Conservation (phyloP, 139 green algal species). For the Closterium sp. region DNA sequence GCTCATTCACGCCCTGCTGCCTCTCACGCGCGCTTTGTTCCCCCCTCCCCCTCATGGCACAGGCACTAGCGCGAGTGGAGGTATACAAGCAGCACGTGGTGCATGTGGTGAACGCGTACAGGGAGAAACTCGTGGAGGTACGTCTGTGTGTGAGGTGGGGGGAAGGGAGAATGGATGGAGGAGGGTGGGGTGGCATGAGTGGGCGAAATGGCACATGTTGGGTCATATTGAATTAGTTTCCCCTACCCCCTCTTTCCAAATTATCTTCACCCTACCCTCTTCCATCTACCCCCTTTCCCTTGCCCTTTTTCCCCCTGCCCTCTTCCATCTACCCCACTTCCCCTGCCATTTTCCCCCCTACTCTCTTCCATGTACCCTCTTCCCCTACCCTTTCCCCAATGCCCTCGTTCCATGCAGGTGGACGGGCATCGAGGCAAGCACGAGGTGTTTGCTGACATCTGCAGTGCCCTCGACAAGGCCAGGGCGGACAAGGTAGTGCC, state of each 20-base stretch:
- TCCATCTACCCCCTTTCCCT: not conserved
- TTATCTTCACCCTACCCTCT: not conserved
- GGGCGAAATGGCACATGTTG: too few relatives aligned
- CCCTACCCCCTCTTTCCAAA: too few relatives aligned
- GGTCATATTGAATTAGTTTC: too few relatives aligned
- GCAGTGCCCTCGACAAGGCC: not conserved
- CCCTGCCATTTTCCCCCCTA: not conserved
- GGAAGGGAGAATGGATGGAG: not conserved
- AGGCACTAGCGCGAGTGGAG: not conserved
- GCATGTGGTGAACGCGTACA: not conserved
- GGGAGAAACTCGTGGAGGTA: not conserved
- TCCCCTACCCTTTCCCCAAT: not conserved
- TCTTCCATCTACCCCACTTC: not conserved
- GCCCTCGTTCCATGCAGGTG: conserved; percentile 16
- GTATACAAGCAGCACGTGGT: not conserved
- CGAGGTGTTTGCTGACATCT: conserved; percentile 40
- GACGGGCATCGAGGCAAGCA: conserved; percentile 31
- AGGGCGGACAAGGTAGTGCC: not conserved
- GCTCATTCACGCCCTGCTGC: not conserved
- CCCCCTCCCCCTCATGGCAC: too few relatives aligned
- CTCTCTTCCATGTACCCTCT: not conserved
- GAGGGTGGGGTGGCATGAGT: not conserved
- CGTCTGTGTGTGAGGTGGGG: not conserved
- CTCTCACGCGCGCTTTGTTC: not conserved
- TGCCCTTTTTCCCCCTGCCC: not conserved